Base-by-base conservation (phyloP, 345 rosid genomes). In the Dimocarpus longan region DNA sequence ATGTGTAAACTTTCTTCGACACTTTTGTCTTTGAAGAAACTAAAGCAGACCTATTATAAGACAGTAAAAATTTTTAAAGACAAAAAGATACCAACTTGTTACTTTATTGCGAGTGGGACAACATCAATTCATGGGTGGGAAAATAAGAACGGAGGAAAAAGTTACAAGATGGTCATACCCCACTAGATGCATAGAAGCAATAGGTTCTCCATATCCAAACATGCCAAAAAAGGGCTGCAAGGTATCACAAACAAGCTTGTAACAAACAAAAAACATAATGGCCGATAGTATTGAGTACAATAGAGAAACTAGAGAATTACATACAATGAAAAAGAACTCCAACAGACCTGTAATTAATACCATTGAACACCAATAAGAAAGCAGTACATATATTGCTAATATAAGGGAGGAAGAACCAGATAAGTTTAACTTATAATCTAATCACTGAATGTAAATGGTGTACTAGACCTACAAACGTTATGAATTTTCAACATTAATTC, bases 1-100 rank as follows among this genome's bases (percentile, higher is more conserved):
- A 85, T 46, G 76, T 81, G 40, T 82, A 88, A 19, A 93, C 98
- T 76, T 86, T 86, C 79, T 77, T 86, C 11, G 92, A 90, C 19
- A 77, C 77, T 75, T 87, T 86, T 5, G 91, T 88, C 85, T 90
- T 93, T 2, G 98, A 91, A 74, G 96, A 89, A 50, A 93, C 90
- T 75, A 88, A 24, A 54, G 87, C 91, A 71, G 76, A 74, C 85
- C 96, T 93, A 81, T 40, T 21, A 15, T 15, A 79, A 15, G 28
- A n/a, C 8, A 66, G 56, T 13, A 24, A 68, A 75, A 43, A 66
- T 40, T 18, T 70, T 46, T 32, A 50, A 42, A 59, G 67, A 15
- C 46, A 59, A 40, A 24, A 6, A n/a, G 26, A 79, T 13, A 19
- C 64, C 26, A 76, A 65, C 21, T 42, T 5, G 54, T 66, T 59